These are phyloP conservation scores for Nicotiana benthamiana DNA, from an alignment of 257 asterid genomes.

Conservation along the genomic window DNA sequence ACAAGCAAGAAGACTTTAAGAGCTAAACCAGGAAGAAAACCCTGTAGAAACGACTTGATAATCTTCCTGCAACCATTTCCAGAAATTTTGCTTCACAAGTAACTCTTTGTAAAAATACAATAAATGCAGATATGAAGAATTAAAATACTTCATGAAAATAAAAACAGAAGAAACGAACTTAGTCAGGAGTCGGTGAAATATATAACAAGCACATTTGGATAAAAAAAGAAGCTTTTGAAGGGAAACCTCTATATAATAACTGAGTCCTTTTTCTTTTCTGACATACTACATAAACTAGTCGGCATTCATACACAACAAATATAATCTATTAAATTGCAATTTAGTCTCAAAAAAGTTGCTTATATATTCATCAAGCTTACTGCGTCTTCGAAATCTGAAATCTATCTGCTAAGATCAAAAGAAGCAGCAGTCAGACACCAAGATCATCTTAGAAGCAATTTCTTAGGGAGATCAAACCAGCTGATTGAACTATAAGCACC, in stretches of 20 bases:
- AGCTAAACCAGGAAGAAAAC: conserved; percentile 90
- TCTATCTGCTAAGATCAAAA: background rate
- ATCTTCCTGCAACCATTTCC: conserved; percentile 56
- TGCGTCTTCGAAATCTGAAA: background rate
- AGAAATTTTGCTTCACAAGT: background rate
- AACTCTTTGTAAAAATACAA: background rate
- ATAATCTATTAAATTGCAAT: background rate
- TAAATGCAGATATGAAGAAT: background rate
- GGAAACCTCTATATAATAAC: background rate
- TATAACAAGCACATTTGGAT: background rate
- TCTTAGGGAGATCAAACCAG: conserved; percentile 1
- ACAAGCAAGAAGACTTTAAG: conserved; percentile 66
- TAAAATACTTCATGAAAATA: background rate
- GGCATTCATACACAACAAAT: background rate
- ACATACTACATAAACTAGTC: background rate
- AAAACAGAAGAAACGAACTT: background rate
- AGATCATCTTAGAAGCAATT: background rate
- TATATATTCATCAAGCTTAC: background rate
- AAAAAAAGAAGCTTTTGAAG: background rate
- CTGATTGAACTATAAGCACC: background rate
- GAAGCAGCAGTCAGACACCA: background rate
- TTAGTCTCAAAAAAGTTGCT: background rate
- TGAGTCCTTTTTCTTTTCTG: background rate
- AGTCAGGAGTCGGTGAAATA: background rate
- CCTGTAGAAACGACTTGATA: conserved; percentile 83